These are phyloP conservation scores for Trametes gibbosa DNA, from an alignment of 768 basidiomycete genomes.

Conservation along the genomic window DNA sequence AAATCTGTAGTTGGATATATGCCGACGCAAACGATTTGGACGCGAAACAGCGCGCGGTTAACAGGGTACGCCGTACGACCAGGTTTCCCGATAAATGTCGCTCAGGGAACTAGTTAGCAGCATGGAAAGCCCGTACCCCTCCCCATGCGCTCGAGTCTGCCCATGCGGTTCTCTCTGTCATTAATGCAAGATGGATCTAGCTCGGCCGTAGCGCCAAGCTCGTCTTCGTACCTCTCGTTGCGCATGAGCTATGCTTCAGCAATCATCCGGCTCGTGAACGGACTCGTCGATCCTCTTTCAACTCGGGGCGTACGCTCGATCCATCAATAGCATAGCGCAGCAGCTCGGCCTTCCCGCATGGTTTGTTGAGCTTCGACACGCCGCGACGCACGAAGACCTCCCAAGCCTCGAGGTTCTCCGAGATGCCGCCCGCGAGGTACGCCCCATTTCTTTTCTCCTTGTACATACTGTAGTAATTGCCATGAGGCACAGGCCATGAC, in stretches of 20 bases:
- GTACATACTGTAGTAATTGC: neutral
- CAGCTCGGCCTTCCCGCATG: slow-evolving; percentile 84
- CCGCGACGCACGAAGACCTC: slow-evolving; percentile 93
- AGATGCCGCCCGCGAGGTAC: slow-evolving; percentile 72
- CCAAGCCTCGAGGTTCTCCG: slow-evolving; percentile 80
- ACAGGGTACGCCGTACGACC: slow-evolving; percentile 47
- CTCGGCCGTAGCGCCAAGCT: neutral
- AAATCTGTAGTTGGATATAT: slow-evolving; percentile 76
- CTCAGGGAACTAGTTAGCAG: slow-evolving; percentile 54
- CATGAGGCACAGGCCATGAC: slow-evolving; percentile 56
- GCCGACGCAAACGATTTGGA: slow-evolving; percentile 56
- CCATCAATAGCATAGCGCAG: slow-evolving; percentile 84
- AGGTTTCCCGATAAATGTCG: too few relatives aligned
- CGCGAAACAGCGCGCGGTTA: slow-evolving; percentile 57
- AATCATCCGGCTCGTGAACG: slow-evolving; percentile 88
- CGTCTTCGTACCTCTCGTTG: slow-evolving; percentile 41
- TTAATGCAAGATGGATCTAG: slow-evolving; percentile 49
- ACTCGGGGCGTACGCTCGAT: slow-evolving; percentile 81
- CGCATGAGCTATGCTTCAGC: slow-evolving; percentile 81
- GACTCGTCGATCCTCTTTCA: slow-evolving; percentile 94
- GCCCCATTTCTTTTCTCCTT: neutral
- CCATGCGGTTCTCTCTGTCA: slow-evolving; percentile 57
- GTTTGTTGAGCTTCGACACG: slow-evolving; percentile 92
- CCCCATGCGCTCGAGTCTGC: slow-evolving; percentile 79
- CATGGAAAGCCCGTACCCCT: slow-evolving; percentile 74